Evolutionary conservation across 2,329 filamentous ascomycete species (phyloP).

Genomic region (Nigrospora oryzae): DNA sequence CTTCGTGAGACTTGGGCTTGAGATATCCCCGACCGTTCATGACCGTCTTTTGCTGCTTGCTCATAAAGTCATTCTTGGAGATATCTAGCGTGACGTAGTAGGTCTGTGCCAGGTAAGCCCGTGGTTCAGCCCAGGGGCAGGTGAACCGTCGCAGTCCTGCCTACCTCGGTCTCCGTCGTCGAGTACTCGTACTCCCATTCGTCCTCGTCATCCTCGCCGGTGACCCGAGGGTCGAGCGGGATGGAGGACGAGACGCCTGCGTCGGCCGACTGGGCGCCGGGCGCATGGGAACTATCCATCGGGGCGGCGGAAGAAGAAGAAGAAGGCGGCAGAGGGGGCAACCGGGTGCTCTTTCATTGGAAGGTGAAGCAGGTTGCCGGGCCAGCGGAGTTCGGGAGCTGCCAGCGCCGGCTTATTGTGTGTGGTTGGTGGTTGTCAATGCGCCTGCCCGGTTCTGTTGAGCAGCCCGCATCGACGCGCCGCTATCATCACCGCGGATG

Average conservation of each 20-base stretch:
- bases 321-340: too few relatives aligned
- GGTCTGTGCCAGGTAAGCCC: constrained; percentile 31
- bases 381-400: too few relatives aligned
- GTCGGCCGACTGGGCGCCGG: background rate
- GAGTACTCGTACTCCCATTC: constrained; percentile 65
- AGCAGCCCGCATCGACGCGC: too few relatives aligned
- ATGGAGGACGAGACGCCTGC: constrained; percentile 1
- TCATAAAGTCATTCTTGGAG: constrained; percentile 49
- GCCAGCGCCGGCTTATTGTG: too few relatives aligned
- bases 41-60: constrained; percentile 28
- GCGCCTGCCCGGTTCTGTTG: too few relatives aligned
- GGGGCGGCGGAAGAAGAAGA: constrained; percentile 4
- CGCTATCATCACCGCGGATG: too few relatives aligned
- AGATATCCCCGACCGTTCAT: constrained; percentile 36
- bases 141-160: background rate
- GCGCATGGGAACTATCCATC: constrained; percentile 1
- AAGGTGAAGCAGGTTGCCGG: too few relatives aligned
- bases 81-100: constrained; percentile 58
- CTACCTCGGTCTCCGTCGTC: constrained; percentile 51
- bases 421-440: too few relatives aligned
- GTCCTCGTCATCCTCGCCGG: constrained; percentile 32
- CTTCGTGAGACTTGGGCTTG: constrained; percentile 25
- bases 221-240: background rate
- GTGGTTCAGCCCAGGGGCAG: background rate
- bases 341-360: too few relatives aligned